Evolutionary conservation across 176 grass and related monocot species (phyloP).

Genomic region (Zea mays): DNA sequence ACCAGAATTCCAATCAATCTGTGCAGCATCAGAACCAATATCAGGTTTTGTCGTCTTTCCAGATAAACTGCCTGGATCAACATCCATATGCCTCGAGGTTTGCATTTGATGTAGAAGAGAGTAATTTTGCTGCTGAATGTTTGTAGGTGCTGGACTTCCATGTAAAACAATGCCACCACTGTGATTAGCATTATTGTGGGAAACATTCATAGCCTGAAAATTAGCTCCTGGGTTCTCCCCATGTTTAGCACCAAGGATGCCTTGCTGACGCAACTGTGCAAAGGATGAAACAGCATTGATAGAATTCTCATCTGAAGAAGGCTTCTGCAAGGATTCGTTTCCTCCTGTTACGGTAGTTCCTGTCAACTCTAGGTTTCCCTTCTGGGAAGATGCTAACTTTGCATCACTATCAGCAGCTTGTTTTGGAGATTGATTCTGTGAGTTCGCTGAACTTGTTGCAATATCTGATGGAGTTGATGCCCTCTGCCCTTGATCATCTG

Average conservation of each 20-base stretch:
- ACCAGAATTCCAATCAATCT: conserved; percentile 61
- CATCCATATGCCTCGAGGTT: conserved; percentile 59
- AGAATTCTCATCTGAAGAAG: conserved; percentile 49
- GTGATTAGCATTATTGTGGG: conserved; percentile 38
- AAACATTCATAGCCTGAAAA: conserved; percentile 49
- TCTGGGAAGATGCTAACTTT: conserved; percentile 47
- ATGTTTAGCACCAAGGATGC: conserved; percentile 50
- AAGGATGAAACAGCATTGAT: conserved; percentile 53
- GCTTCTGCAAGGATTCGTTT: conserved; percentile 53
- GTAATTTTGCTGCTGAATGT: conserved; percentile 71
- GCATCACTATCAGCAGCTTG: conserved; percentile 48
- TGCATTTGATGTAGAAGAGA: conserved; percentile 83
- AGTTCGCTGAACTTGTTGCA: conserved; percentile 64
- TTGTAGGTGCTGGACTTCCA: conserved; percentile 60
- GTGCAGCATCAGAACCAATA: conserved; percentile 53
- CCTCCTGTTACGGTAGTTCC: conserved; percentile 44
- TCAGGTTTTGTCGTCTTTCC: conserved; percentile 67
- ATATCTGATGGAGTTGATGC: conserved; percentile 58
- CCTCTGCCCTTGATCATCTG: conserved; percentile 62
- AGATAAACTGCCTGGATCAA: conserved; percentile 56
- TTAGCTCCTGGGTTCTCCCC: conserved; percentile 47
- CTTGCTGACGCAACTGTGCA: conserved; percentile 57
- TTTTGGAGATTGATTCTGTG: conserved; percentile 69
- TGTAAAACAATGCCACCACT: conserved; percentile 52
- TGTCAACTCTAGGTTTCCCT: conserved; percentile 45